phyloP scores from a whole-genome alignment of 768 basidiomycete species.

The Trametes villosa region DNA sequence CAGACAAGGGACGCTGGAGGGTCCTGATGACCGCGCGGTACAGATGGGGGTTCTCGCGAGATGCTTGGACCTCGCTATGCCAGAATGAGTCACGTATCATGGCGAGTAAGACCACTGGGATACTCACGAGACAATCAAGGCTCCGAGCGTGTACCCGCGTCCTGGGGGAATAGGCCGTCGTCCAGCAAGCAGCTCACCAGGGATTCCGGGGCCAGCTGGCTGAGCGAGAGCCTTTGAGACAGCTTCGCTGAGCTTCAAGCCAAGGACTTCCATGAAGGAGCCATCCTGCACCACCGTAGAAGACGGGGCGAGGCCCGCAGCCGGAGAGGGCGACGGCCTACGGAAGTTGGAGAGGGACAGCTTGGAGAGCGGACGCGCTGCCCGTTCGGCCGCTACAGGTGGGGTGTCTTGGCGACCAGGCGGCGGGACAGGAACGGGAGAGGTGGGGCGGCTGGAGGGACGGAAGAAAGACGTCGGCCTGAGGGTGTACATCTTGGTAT shows the following conservation, averaged over 20 bases:
- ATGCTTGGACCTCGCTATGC: conserved; percentile 68
- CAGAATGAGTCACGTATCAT: conserved; percentile 12
- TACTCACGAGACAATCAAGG: conserved; percentile 74
- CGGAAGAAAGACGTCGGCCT: conserved; percentile 71
- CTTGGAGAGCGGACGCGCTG: conserved; percentile 57
- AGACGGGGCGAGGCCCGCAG: conserved; percentile 38
- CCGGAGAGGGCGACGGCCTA: conserved; percentile 53
- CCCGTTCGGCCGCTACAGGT: conserved; percentile 46
- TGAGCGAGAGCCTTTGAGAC: conserved; percentile 76
- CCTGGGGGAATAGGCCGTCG: conserved; percentile 76
- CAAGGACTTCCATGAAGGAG: conserved; percentile 77
- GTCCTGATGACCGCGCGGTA: conserved; percentile 72
- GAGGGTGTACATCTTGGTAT: conserved; percentile 56
- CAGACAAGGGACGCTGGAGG: conserved; percentile 77
- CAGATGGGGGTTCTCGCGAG: conserved; percentile 64
- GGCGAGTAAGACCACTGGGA: conserved; percentile 18
- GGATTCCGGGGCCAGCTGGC: conserved; percentile 56
- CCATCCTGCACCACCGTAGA: conserved; percentile 71
- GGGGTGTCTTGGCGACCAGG: conserved; percentile 45
- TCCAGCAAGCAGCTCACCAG: conserved; percentile 61
- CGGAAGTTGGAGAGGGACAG: conserved; percentile 63
- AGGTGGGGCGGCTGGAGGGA: conserved; percentile 63
- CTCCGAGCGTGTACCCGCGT: conserved; percentile 68
- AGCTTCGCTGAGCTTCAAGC: conserved; percentile 79
- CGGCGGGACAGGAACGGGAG: conserved; percentile 57